Conservation (phyloP, 1,139 yeast genomes). For the Petasospora fabianii region DNA sequence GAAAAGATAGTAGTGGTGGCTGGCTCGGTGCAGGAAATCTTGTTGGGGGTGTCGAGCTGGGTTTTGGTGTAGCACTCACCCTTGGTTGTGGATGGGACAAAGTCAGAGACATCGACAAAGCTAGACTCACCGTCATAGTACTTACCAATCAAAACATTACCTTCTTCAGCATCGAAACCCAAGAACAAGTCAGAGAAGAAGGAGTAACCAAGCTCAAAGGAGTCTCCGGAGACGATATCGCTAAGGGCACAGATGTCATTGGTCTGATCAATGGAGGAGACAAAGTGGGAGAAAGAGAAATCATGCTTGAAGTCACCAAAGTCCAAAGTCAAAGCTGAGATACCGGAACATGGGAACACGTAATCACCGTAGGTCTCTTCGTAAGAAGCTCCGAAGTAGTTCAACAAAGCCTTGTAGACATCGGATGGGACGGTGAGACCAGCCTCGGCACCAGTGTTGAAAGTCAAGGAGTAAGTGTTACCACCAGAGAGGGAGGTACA, state of each 20-base stretch:
- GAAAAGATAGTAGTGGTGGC: constrained; percentile 8
- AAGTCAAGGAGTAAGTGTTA: constrained; percentile 9
- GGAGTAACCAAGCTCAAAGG: constrained; percentile 16
- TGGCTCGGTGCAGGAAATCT: constrained; percentile 7
- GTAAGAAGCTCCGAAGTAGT: constrained; percentile 13
- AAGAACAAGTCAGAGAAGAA: constrained; percentile 16
- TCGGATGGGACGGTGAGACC: constrained; percentile 17
- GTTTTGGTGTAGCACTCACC: constrained; percentile 8
- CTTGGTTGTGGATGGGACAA: constrained; percentile 6
- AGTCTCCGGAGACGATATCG: constrained; percentile 7
- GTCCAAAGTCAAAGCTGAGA: constrained; percentile 12
- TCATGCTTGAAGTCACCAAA: constrained; percentile 15
- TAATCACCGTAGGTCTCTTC: constrained; percentile 12
- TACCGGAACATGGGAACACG: constrained; percentile 15
- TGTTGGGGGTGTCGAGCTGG: constrained; percentile 3
- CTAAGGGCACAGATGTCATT: constrained; percentile 12
- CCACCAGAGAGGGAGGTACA: constrained; percentile 7
- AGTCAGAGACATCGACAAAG: constrained; percentile 10
- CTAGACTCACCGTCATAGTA: constrained; percentile 7
- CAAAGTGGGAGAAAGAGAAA: constrained; percentile 10
- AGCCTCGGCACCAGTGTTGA: constrained; percentile 13
- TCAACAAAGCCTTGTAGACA: constrained; percentile 12
- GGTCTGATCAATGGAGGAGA: constrained; percentile 10
- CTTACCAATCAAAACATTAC: constrained; percentile 16
- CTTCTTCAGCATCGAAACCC: constrained; percentile 18